Conservation (phyloP, 1,284 basidiomycete species). For the Ceratobasidium sp. region DNA sequence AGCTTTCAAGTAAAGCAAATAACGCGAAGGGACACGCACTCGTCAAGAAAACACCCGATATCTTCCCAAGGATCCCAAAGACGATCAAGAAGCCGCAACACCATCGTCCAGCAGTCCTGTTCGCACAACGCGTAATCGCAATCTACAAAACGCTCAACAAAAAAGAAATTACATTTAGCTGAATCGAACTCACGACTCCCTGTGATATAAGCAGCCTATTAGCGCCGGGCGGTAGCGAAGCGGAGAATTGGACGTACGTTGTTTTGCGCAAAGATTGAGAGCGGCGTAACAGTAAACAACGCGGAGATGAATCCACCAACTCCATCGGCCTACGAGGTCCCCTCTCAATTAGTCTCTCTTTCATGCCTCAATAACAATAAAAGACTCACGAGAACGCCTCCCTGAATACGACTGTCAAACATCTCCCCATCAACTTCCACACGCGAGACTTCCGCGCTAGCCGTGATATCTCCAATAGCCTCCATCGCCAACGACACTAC, state of each 20-base stretch:
- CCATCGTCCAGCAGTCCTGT: slow-evolving; percentile 75
- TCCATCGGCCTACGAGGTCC: slow-evolving; percentile 73
- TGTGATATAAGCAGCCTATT: slow-evolving; percentile 50
- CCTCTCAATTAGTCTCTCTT: too few relatives aligned
- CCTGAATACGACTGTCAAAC: slow-evolving; percentile 84
- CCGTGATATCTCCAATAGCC: slow-evolving; percentile 87
- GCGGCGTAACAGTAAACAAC: slow-evolving; percentile 81
- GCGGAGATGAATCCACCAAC: slow-evolving; percentile 78
- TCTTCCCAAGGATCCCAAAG: slow-evolving; percentile 79
- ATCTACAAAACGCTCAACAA: slow-evolving; percentile 55
- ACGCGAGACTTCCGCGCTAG: slow-evolving; percentile 82
- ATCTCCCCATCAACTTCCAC: slow-evolving; percentile 72
- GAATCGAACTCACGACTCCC: slow-evolving; percentile 59
- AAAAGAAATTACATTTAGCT: background rate
- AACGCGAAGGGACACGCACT: slow-evolving; percentile 56
- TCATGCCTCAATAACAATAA: background rate
- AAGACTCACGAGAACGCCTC: slow-evolving; percentile 76
- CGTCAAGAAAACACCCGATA: slow-evolving; percentile 80
- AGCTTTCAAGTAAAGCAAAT: background rate
- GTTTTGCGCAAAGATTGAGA: slow-evolving; percentile 80
- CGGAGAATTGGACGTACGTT: slow-evolving; percentile 49
- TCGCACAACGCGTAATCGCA: slow-evolving; percentile 80
- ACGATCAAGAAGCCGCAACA: slow-evolving; percentile 78
- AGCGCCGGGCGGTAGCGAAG: background rate
- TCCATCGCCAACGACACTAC: slow-evolving; percentile 80